Evolutionary conservation across 176 grass and related monocot species (phyloP).

Genomic region (Triticum aestivum): IWGSC_CS_RefSeq_v2.1 NC_057796.1:113070225-113070724

Average conservation of each 20-base stretch:
- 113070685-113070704: slow-evolving; percentile 94
- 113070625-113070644: slow-evolving; percentile 97
- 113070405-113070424: slow-evolving; percentile 1
- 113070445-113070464: background rate
- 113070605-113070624: slow-evolving; percentile 67
- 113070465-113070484: background rate
- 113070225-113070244: background rate
- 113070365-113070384: background rate
- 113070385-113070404: slow-evolving; percentile 1
- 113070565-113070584: background rate
- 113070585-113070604: slow-evolving; percentile 29
- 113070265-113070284: background rate
- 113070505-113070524: background rate
- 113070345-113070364: background rate
- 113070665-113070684: slow-evolving; percentile 93
- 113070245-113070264: background rate
- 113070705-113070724: slow-evolving; percentile 84
- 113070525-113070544: background rate
- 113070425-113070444: background rate
- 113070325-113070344: slow-evolving; percentile 15
- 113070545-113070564: slow-evolving; percentile 2
- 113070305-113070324: background rate
- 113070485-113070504: background rate
- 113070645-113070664: slow-evolving; percentile 99
- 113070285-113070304: background rate